Evolutionary conservation across 2,329 filamentous ascomycete genomes (phyloP), one percentile per base, ranked within the genome.

Genomic region (Cordyceps cicadae): DNA sequence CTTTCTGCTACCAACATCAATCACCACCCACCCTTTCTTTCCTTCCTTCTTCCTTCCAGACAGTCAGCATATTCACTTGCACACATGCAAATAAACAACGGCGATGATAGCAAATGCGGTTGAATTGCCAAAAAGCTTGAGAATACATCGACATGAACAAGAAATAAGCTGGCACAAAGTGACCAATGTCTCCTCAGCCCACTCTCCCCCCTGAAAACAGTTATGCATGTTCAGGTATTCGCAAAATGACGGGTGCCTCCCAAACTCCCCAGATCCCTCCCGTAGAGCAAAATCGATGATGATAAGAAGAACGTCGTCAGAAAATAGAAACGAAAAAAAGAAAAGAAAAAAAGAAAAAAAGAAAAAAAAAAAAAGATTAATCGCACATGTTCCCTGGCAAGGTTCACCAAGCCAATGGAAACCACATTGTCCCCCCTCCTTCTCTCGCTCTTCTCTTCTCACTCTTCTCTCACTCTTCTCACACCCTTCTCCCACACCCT

Each of bases 171-270:
- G n/a, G 32, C 29, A 3, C 11, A 26, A 41, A 24, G 43, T 26
- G 46, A 51, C 34, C 55, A 58, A 32, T 43, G 55, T 58, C 55
- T 29, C 29, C 32, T 32, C 5, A 9, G 32, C 45, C 26, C 29
- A n/a, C 43, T 7, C 21, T 29, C 32, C 43, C 15, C 45, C 26
- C n/a, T 19, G 43, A 17, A 37, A 41, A 57, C 12, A 41, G 21
- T 57, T 39, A 58, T 58, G 55, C 55, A 58, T 17, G 37, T 58
- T 58, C 34, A 58, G 51, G 37, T 51, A 43, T 17, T 58, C 48
- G 55, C 55, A 51, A 51, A 58, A 8, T 29, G 15, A 39, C 17
- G n/a, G 3, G n/a, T 45, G 51, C 51, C 55, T 58, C 55, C 55
- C 19, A 45, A 58, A 58, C 46, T 51, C 48, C 55, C 55, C 48